Base-by-base conservation (phyloP, 495 filamentous ascomycete genomes). In the Hyaloscypha finlandica region DNA sequence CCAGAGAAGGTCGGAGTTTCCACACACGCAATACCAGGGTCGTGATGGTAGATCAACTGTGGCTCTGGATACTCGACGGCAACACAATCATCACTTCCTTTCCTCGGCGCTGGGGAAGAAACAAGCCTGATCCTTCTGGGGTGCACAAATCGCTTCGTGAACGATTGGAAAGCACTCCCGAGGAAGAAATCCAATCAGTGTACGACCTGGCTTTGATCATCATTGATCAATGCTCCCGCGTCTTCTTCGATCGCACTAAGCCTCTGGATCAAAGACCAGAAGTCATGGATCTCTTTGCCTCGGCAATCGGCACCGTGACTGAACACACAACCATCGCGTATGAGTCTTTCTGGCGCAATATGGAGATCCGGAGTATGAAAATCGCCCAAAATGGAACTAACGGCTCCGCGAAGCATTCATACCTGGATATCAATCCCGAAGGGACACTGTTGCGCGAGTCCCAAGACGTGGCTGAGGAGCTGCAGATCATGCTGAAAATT, bases 41-140 rank as follows among this genome's bases (percentile, higher is more conserved):
- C 20, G 82, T 91, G 74, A 92, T 91, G 89, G 89, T 90, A 1
- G 89, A 92, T 68, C 88, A 92, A 70, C 77, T 92, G 2, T 92
- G 89, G 89, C 84, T 91, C 81, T 91, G 88, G 88, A 82, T 91
- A 35, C 68, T 91, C 3, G 88, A 89, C 29, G 82, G 83, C 16
- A 84, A 67, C 68, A 58, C 90, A 30, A 85, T 92, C 42, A 84
- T 92, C 20, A 90, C 90, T 0, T 82, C 82, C 54, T 92, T 92
- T 67, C 88, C 89, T 0, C 82, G 87, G 63, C 79, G 88, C 14
- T 92, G 87, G 79, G 85, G 89, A 0, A 82, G 86, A 68, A 88
- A 89, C 22, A 89, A 89, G 67, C 86, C 87, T 54, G 89, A 92
- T 62, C 79, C 81, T 4, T 82, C 89, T 0, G 89, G 86, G 32